Percentiles rank a stretch among this genome's conserved stretches.
These are phyloP conservation scores for Myriosclerotinia curreyana DNA, from an alignment of 2,329 filamentous ascomycete genomes.

Conservation along the genomic window DNA sequence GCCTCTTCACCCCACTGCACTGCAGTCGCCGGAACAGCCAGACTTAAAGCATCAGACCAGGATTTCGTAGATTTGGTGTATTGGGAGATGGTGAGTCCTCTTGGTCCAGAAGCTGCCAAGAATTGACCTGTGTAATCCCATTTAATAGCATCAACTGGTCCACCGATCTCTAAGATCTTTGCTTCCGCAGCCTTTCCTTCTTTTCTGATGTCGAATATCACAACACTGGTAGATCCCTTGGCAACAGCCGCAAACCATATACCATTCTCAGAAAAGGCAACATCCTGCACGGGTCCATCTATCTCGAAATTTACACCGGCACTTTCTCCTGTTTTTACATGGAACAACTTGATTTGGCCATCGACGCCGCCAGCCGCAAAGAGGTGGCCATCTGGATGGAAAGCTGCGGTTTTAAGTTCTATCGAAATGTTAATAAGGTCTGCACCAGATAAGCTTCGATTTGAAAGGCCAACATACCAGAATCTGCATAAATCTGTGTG, in stretches of 20 bases:
- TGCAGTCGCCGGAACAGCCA: slow-evolving; percentile 67
- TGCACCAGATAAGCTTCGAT: background rate
- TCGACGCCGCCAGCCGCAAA: slow-evolving; percentile 78
- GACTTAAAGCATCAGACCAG: slow-evolving; percentile 84
- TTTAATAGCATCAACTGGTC: slow-evolving; percentile 67
- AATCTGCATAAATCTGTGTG: slow-evolving; percentile 75
- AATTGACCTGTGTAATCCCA: slow-evolving; percentile 98
- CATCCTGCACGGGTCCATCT: slow-evolving; percentile 66
- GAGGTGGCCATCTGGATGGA: slow-evolving; percentile 96
- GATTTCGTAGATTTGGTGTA: slow-evolving; percentile 83
- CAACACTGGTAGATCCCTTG: slow-evolving; percentile 72
- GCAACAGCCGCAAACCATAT: slow-evolving; percentile 88
- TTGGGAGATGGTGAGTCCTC: slow-evolving; percentile 82
- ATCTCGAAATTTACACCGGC: slow-evolving; percentile 68
- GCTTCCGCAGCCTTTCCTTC: slow-evolving; percentile 75
- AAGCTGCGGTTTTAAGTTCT: slow-evolving; percentile 64
- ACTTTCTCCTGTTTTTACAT: slow-evolving; percentile 74
- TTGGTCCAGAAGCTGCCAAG: slow-evolving; percentile 75
- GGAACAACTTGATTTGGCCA: slow-evolving; percentile 84
- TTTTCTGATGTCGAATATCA: slow-evolving; percentile 90
- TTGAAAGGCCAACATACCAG: slow-evolving; percentile 56
- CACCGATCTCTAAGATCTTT: slow-evolving; percentile 84
- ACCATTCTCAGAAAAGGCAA: slow-evolving; percentile 93
- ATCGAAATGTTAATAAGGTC: background rate
- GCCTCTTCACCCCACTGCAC: slow-evolving; percentile 76